Evolutionary conservation across 1,139 yeast species (phyloP), one percentile per base, ranked within the genome.

Genomic region (Chernovozyma sophiae-reginae): DNA sequence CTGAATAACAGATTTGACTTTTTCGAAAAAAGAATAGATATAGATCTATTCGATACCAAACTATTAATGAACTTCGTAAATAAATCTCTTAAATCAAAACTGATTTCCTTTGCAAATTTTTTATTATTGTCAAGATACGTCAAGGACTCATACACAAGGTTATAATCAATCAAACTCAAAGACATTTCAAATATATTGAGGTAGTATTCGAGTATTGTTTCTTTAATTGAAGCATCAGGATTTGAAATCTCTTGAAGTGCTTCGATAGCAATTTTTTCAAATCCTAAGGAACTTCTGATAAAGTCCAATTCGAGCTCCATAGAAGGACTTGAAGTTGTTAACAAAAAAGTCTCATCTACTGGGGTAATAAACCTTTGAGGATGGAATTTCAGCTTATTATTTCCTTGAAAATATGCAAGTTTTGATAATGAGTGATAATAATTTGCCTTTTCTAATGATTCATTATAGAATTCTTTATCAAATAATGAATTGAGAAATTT

Each of bases 351-450:
- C 15, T 25, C 32, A 8, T 24, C 30, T 10, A 27, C 14, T 12
- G 43, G 40, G 6, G 42, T 23, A 15, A 35, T 33, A 23, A 40
- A 35, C 5, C 39, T 43, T 14, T 36, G 36, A 3, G 32, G 25
- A 11, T 26, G 29, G 18, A 31, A 32, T 7, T 18, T 26, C 22
- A 22, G 34, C 14, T 31, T 25, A 10, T 25, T 33, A 24, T 26
- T 39, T 3, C 47, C 47, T 40, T 55, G 61, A 11, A 50, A 38
- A 32, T 55, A 52, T 4, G 64, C 53, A 30, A 66, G 52, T 32
- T 51, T 50, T 4, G 70, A 56, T 29, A 68, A 56, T 18, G 60
- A 49, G 45, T 68, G 72, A 44, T 46, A 68, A 47, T 66, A 69
- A 25, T 58, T 53, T 1, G 66, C 54, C 38, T 56, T 54, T 20